Base-by-base conservation (phyloP, 2,329 filamentous ascomycete genomes). In the Colletotrichum incanum region DNA sequence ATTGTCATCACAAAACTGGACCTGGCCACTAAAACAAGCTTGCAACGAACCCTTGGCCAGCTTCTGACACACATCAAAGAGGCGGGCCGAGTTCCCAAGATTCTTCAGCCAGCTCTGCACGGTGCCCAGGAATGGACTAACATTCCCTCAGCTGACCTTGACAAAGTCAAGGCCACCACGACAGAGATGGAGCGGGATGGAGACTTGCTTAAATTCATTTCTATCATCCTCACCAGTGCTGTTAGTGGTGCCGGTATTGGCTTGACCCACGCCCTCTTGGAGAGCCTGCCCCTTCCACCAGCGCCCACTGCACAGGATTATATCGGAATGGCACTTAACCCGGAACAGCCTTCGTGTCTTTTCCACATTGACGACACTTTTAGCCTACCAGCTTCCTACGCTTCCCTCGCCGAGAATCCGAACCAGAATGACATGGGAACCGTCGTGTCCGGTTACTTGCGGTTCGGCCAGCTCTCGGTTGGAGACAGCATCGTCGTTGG, bases 351-450 rank as follows among this genome's bases (percentile, higher is more conserved):
- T 1, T 84, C 85, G 5, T 89, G 89, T 43, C 83, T 98, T 2
- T 98, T 98, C 78, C 93, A 98, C 78, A 89, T 98, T 31, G 96
- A 98, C 79, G 96, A 98, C 76, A 91, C 95, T 1, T 98, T 97
- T 80, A 93, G 89, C 70, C 88, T 95, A 18, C 89, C 92, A 1
- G 88, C 89, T 0, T 90, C 91, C 1, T 91, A 91, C 74, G 85
- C 88, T 5, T 80, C 84, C n/a, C 80, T 82, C 20, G 80, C 84
- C 2, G 80, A 79, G 43, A 81, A 73, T n/a, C 64, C 66, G 76
- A 73, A 73, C 76, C 79, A 85, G 56, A 80, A 83, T 45, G 86
- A 88, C 63, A 82, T 85, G 26, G 92, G 92, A 9, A 88, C 90
- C n/a, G 93, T 99, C 18, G 88, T 98, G 7, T 95, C 94, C 52